Evolutionary conservation across 2,329 filamentous ascomycete genomes (phyloP).

Genomic region (Ophiocordyceps camponoti-leonardi): DNA sequence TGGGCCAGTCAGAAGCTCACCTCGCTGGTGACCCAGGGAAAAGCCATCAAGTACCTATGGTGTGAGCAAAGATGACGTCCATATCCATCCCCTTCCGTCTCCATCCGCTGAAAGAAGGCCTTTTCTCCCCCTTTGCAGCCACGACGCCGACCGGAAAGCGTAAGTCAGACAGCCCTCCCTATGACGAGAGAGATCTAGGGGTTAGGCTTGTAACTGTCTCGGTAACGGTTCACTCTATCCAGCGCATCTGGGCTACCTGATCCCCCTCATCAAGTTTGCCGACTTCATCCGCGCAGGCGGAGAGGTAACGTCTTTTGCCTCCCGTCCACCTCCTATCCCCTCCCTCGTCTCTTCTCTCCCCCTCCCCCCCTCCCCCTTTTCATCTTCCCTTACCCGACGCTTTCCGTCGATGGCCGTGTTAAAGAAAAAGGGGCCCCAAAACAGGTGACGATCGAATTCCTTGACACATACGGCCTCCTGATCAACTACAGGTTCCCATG

Average conservation of each 20-base stretch:
- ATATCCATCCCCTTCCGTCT: not conserved
- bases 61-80: not conserved
- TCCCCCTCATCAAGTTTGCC: conserved; percentile 1
- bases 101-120: not conserved
- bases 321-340: too few species aligned
- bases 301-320: not conserved
- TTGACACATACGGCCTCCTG: conserved; percentile 1
- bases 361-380: too few species aligned
- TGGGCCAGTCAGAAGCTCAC: not conserved
- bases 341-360: too few species aligned
- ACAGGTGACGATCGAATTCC: not conserved
- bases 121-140: not conserved
- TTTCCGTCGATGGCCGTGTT: not conserved
- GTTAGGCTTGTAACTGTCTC: not conserved
- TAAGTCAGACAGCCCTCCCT: not conserved
- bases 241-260: conserved; percentile 1
- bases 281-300: conserved; percentile 1
- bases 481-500: conserved; percentile 1
- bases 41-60: conserved; percentile 1
- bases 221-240: not conserved
- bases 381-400: not conserved
- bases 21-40: not conserved
- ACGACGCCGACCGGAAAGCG: conserved; percentile 1
- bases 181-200: too few species aligned
- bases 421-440: not conserved